Evolutionary conservation across 179 eudicot species (phyloP).

Genomic region (Patellifolia procumbens): DNA sequence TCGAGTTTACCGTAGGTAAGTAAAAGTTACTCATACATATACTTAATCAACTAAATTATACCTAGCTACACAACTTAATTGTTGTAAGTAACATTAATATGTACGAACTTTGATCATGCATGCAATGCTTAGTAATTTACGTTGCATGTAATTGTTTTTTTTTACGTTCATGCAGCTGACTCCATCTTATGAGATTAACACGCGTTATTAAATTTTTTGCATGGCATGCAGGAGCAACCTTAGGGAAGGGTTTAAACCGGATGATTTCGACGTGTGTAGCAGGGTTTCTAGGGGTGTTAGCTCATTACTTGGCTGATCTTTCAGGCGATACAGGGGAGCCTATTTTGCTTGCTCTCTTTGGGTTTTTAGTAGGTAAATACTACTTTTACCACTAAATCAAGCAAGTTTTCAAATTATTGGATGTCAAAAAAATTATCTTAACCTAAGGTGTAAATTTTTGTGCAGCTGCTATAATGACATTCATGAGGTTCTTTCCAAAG

Average conservation of each 20-base stretch:
- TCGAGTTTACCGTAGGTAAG: slow-evolving; percentile 44
- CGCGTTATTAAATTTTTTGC: not conserved
- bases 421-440: not conserved
- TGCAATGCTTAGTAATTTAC: too few species aligned
- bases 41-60: not conserved
- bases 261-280: slow-evolving; percentile 50
- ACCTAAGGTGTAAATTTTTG: not conserved
- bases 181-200: not conserved
- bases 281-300: slow-evolving; percentile 52
- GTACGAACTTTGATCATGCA: too few species aligned
- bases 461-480: slow-evolving; percentile 52
- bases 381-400: too few species aligned
- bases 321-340: slow-evolving; percentile 58
- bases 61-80: too few species aligned
- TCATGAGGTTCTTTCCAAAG: slow-evolving; percentile 58
- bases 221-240: slow-evolving; percentile 50
- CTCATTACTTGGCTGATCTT: slow-evolving; percentile 49
- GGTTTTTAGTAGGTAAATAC: slow-evolving; percentile 48
- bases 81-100: too few species aligned
- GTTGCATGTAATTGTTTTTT: too few species aligned
- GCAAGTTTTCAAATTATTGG: too few species aligned
- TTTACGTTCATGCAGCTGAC: not conserved
- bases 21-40: not conserved
- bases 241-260: slow-evolving; percentile 57
- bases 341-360: slow-evolving; percentile 44